A percentile compares a stretch with the other conserved stretches of the same genome.
Conservation (phyloP, 495 filamentous ascomycete genomes). For the Jackrogersella multiformis region DNA sequence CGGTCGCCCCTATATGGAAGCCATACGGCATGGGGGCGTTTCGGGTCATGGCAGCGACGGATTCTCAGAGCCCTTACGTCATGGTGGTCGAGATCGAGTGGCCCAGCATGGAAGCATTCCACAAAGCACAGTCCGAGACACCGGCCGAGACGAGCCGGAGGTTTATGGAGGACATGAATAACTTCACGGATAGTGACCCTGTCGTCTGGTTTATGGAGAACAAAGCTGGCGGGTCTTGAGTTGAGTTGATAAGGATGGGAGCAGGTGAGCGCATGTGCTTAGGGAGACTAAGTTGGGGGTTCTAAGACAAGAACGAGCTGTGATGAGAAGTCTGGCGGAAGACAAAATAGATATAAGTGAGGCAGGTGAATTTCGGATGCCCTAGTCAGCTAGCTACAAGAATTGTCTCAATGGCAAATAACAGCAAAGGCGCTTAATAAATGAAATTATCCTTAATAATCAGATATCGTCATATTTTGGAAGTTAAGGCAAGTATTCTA, state of each 20-base stretch:
- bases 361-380: no score
- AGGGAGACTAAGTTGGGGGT: neutral
- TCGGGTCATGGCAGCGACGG: slow-evolving; percentile 22
- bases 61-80: slow-evolving; percentile 23
- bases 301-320: neutral
- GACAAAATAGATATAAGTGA: no score
- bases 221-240: slow-evolving; percentile 15
- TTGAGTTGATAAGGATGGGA: neutral
- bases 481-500: neutral
- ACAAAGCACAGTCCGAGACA: slow-evolving; percentile 15
- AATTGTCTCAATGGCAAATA: no score
- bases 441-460: no score
- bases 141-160: slow-evolving; percentile 9
- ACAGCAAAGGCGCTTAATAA: no score
- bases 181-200: slow-evolving; percentile 28
- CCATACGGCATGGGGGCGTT: slow-evolving; percentile 19
- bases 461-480: no score
- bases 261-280: no score
- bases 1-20: slow-evolving; percentile 15
- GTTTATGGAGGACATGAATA: slow-evolving; percentile 32
- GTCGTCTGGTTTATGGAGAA: slow-evolving; percentile 39
- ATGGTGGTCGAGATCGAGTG: slow-evolving; percentile 27
- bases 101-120: slow-evolving; percentile 26
- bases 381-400: no score
- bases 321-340: neutral